These are phyloP conservation scores for Suhomyces terraborum DNA, from an alignment of 1,139 yeast genomes.

Conservation along the genomic window DNA sequence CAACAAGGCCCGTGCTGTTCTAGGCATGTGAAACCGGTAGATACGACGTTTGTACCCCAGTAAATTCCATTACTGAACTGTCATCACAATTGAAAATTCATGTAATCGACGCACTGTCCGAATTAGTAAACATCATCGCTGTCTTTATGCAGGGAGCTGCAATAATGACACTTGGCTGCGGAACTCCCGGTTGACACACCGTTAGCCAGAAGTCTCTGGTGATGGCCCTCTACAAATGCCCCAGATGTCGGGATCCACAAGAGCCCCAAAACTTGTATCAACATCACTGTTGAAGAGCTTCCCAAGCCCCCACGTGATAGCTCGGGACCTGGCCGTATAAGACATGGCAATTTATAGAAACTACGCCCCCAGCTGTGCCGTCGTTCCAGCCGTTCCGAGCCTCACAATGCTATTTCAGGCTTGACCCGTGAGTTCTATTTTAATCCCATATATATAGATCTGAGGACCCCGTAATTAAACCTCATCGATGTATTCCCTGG, in stretches of 20 bases:
- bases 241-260: not conserved
- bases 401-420: conserved; percentile 2
- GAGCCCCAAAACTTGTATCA: not conserved
- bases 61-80: too few species aligned
- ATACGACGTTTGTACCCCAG: not conserved
- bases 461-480: not conserved
- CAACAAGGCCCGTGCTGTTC: conserved; percentile 20
- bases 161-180: conserved; percentile 2
- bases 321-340: not conserved
- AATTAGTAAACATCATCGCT: not conserved
- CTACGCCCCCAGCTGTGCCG: not conserved
- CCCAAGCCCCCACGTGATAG: not conserved
- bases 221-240: too few species aligned
- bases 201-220: not conserved
- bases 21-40: conserved; percentile 6
- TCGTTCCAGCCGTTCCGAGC: conserved; percentile 5
- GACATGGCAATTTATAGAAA: too few species aligned
- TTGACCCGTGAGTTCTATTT: conserved; percentile 3
- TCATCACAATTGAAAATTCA: too few species aligned
- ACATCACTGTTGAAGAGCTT: not conserved
- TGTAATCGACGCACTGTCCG: too few species aligned
- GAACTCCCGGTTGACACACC: not conserved
- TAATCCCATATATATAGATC: conserved; percentile 2
- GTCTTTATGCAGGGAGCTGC: conserved; percentile 1
- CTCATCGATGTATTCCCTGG: conserved; percentile 4